phyloP scores from a whole-genome alignment of 169 alveolate genomes.

The Eimeria brunetti region DNA sequence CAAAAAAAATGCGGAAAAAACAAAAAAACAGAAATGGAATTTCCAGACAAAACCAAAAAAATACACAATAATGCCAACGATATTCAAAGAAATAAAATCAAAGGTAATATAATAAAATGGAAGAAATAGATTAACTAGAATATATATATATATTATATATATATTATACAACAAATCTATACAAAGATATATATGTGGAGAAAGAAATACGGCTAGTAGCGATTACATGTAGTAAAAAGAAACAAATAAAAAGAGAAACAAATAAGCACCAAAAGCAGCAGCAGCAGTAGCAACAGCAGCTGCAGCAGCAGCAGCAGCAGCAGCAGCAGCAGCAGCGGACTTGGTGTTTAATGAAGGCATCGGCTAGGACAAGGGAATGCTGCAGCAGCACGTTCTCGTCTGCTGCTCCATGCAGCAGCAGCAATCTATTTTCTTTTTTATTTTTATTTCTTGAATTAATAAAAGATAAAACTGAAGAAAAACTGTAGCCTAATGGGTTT shows the following conservation, averaged over 20 bases:
- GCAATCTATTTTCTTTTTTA: background rate
- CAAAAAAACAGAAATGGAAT: too few species aligned
- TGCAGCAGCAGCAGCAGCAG: background rate
- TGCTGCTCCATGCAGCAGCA: slow-evolving; percentile 67
- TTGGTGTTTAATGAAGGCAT: slow-evolving; percentile 47
- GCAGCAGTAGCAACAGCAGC: background rate
- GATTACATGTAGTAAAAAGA: too few species aligned
- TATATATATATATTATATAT: background rate
- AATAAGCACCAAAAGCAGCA: background rate
- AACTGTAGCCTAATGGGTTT: slow-evolving; percentile 37
- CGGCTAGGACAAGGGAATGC: slow-evolving; percentile 42
- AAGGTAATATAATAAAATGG: background rate
- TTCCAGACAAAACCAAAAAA: too few species aligned
- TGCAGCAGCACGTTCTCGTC: slow-evolving; percentile 78
- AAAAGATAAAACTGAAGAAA: slow-evolving; percentile 7
- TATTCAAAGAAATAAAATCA: too few species aligned
- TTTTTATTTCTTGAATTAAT: background rate
- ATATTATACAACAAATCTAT: too few species aligned
- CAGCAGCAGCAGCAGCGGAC: slow-evolving; percentile 12
- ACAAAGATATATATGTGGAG: background rate
- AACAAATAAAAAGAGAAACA: too few species aligned
- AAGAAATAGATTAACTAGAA: background rate
- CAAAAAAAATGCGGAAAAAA: too few species aligned
- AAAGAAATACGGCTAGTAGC: background rate
- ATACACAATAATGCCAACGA: too few species aligned